Evolutionary conservation across 805 yeast genomes (phyloP).

Genomic region (Wickerhamomyces chambardii): DNA sequence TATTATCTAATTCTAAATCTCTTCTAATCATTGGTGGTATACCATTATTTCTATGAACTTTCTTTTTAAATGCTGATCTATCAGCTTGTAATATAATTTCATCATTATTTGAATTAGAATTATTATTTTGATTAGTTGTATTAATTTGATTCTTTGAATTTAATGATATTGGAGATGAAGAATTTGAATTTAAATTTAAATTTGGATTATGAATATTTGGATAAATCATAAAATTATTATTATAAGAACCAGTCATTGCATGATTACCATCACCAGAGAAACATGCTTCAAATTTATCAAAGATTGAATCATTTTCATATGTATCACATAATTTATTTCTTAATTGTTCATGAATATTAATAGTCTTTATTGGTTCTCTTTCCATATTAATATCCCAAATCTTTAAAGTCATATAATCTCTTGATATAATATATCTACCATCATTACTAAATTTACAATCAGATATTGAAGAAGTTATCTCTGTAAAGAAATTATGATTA

Average conservation of each 20-base stretch:
- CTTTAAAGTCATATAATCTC: conserved; percentile 96
- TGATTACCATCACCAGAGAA: conserved; percentile 89
- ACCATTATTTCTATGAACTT: conserved; percentile 27
- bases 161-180: conserved; percentile 2
- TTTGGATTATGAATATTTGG: conserved; percentile 59
- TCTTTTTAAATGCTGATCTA: conserved; percentile 87
- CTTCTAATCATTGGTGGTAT: conserved; percentile 31
- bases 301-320: conserved; percentile 96
- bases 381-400: conserved; percentile 99
- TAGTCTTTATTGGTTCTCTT: conserved; percentile 86
- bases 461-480: conserved; percentile 87
- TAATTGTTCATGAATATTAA: conserved; percentile 91
- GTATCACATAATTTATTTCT: conserved; percentile 93
- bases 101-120: conserved; percentile 11
- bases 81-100: conserved; percentile 95
- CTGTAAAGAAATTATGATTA: conserved; percentile 92
- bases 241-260: conserved; percentile 95
- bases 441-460: conserved; percentile 89
- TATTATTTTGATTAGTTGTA: conserved; percentile 20
- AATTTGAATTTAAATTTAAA: neutral
- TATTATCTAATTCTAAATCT: conserved; percentile 43
- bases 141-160: conserved; percentile 46
- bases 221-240: conserved; percentile 94
- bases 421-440: conserved; percentile 91
- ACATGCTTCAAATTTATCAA: conserved; percentile 96